Base-by-base conservation (phyloP, 2,329 filamentous ascomycete genomes). In the Colletotrichum zoysiae region DNA sequence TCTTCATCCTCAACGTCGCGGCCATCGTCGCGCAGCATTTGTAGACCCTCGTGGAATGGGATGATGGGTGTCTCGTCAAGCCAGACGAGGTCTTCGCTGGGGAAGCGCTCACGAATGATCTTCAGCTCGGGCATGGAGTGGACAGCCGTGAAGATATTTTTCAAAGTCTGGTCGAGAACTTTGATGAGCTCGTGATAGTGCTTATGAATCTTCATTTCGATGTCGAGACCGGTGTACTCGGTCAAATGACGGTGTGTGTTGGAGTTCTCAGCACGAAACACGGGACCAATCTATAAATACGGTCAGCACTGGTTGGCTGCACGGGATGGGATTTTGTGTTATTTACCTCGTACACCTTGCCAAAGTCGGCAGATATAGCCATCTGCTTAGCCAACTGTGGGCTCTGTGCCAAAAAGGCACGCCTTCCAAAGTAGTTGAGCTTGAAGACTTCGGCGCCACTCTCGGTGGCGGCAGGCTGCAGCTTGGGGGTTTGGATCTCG, bases 191-290 rank as follows among this genome's bases (percentile, higher is more conserved):
- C 95, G 77, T 97, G 92, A 80, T 98, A 97, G 80, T 97, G 92
- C 76, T 93, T 90, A 61, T 95, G 92, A 74, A 98, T 94, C 3
- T 91, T 88, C 95, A 98, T 98, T 79, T 98, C 95, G 23, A 98
- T 82, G 86, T 98, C 95, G 40, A 98, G 86, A 67, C 95, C 95
- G 5, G 95, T 98, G 80, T 97, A 98, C 80, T 98, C 95, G 0
- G 95, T 97, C 86, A 98, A 86, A 80, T 98, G 95, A 48, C 95
- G 91, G 78, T 97, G 95, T 0, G 95, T 98, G 81, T 98, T 98
- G 78, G 93, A 97, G 84, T 98, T 97, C 80, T 98, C 95, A 0
- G 95, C 95, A 76, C 95, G 91, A 86, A 98, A 98, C 8, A 98
- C 95, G 2, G 93, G 91, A 20, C 94, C 94, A 74, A 96, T 91